phyloP scores from a whole-genome alignment of 108 stramenopile species.

The Nitzschia sp. region DNA sequence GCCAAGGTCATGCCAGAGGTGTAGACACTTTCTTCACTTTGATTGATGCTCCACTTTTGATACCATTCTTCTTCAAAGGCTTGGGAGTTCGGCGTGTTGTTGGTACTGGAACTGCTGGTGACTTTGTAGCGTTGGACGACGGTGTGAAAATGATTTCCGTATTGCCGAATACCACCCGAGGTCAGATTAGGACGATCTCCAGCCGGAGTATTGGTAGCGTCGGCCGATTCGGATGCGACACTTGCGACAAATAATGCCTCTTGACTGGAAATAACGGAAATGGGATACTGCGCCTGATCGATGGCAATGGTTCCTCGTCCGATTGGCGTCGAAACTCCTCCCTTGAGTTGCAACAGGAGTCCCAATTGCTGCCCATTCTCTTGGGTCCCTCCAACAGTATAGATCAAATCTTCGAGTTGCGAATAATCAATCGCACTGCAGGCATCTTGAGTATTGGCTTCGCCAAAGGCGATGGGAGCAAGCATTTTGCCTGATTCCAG shows the following conservation, averaged over 20 bases:
- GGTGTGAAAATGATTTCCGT: slow-evolving; percentile 18
- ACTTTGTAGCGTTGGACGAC: slow-evolving; percentile 1
- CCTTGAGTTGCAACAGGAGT: slow-evolving; percentile 17
- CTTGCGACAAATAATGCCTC: slow-evolving; percentile 23
- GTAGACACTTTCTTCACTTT: background rate
- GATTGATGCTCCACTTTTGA: background rate
- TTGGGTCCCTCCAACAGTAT: slow-evolving; percentile 21
- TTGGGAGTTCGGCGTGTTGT: too few species aligned
- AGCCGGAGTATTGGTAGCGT: background rate
- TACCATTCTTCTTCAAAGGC: background rate
- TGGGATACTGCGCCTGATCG: slow-evolving; percentile 20
- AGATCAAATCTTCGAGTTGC: slow-evolving; percentile 12
- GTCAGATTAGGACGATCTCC: slow-evolving; percentile 13
- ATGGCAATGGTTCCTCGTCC: slow-evolving; percentile 12
- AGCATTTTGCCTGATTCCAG: slow-evolving; percentile 10
- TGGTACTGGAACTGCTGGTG: background rate
- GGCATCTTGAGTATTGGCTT: slow-evolving; percentile 12
- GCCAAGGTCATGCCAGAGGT: slow-evolving; percentile 25
- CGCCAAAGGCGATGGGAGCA: background rate
- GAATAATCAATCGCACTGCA: slow-evolving; percentile 27
- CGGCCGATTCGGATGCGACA: slow-evolving; percentile 11
- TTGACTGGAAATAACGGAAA: slow-evolving; percentile 17
- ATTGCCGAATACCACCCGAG: slow-evolving; percentile 15
- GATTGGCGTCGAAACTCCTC: background rate
- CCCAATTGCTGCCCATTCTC: slow-evolving; percentile 5